Evolutionary conservation across 2,329 filamentous ascomycete genomes (phyloP), one percentile per base, ranked within the genome.

Genomic region (Aspergillus novofumigatus): DNA sequence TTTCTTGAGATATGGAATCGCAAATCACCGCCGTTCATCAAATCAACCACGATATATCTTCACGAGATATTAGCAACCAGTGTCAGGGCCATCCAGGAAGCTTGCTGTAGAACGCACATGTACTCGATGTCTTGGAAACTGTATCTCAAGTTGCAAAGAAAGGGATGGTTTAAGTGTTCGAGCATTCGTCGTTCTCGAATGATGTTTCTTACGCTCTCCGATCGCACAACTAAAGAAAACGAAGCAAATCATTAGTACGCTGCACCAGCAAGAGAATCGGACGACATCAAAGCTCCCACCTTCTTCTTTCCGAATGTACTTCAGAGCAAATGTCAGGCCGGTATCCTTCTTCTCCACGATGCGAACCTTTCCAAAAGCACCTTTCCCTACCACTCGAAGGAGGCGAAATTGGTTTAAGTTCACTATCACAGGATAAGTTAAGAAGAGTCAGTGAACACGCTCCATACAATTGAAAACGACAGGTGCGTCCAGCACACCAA

Each of bases 81-180:
- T 47, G 29, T 23, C 7, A 47, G 47, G 23, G 29, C 26, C 44
- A 29, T 6, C 20, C 44, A 10, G 41, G 42, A 51, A 32, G 26
- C 41, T 41, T 47, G 45, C 29, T 20, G 49, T 8, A 26, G 42
- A 21, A 63, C 90, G 70, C 81, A 96, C 91, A 99, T 89, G 77
- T 99, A 99, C 76, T 99, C 94, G 67, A 97, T 92, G 76, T 99
- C 94, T 77, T 99, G 94, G 73, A 99, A 99, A 77, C 92, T 97
- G 79, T 97, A 99, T 69, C 94, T 90, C 80, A 99, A 80, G 76
- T 99, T 99, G 80, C 93, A 97, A 66, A 99, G 89, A 75, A 97
- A 99, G 26, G 93, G 92, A 71, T 99, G 94, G 73, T 96, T 97
- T 68, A 99, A 84, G 74, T 97, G 92, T 78, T 99, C 92, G 70